Conservation (phyloP, 306 rosid genomes). For the Vigna angularis region DNA sequence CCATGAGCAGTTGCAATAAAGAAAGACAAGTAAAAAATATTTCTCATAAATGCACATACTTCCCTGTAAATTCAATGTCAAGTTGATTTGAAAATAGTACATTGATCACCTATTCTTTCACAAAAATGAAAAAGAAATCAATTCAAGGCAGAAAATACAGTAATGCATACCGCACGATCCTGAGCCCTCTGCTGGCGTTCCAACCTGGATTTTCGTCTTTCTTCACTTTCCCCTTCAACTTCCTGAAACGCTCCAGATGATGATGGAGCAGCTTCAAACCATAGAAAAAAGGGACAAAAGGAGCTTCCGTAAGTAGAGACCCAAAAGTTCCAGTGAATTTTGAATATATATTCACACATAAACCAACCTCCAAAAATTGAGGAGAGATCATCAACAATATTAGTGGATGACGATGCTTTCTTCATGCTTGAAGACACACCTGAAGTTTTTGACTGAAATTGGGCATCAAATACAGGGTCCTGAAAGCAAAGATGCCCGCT, state of each 20-base stretch:
- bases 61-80: conserved; percentile 16
- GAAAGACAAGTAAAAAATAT: conserved; percentile 14
- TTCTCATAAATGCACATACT: conserved; percentile 20
- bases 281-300: conserved; percentile 28
- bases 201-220: conserved; percentile 90
- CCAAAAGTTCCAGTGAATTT: conserved; percentile 27
- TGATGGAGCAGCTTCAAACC: conserved; percentile 72
- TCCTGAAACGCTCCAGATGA: conserved; percentile 85
- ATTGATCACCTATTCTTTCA: conserved; percentile 29
- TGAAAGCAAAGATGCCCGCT: conserved; percentile 49
- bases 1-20: conserved; percentile 22
- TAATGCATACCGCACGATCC: conserved; percentile 82
- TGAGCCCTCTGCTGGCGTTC: conserved; percentile 92
- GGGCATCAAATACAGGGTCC: conserved; percentile 70
- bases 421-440: conserved; percentile 65
- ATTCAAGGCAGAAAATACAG: conserved; percentile 31
- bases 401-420: conserved; percentile 76
- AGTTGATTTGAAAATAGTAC: conserved; percentile 12
- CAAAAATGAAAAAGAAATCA: conserved; percentile 16
- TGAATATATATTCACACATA: conserved; percentile 30
- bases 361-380: conserved; percentile 86
- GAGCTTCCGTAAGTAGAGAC: conserved; percentile 31
- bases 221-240: conserved; percentile 94
- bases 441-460: conserved; percentile 67
- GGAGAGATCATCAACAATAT: conserved; percentile 89